Evolutionary conservation across 2,329 filamentous ascomycete species (phyloP).

Genomic region (Penicillium sp.): DNA sequence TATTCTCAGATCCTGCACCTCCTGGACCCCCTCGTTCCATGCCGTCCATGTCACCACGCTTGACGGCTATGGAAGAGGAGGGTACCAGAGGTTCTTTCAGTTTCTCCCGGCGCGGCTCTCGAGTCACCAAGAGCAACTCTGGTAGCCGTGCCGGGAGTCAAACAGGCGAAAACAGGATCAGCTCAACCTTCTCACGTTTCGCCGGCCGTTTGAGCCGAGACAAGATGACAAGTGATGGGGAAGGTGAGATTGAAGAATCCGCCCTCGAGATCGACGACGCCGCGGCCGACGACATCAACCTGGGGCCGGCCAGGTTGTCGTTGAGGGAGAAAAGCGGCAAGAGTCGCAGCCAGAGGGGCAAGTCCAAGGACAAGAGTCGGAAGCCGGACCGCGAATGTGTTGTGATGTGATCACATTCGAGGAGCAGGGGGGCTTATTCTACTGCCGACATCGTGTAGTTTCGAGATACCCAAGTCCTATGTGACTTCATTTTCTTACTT

Average conservation of each 20-base stretch:
- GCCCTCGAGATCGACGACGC: conserved; percentile 17
- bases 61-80: conserved; percentile 29
- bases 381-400: conserved; percentile 47
- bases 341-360: conserved; percentile 27
- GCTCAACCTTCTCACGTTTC: conserved; percentile 39
- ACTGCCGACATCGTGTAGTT: background rate
- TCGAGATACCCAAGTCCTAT: conserved; percentile 17
- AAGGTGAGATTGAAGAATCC: conserved; percentile 26
- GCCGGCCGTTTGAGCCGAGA: conserved; percentile 35
- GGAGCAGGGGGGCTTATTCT: background rate
- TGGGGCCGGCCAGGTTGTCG: conserved; percentile 18
- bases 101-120: conserved; percentile 34
- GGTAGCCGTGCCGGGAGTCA: conserved; percentile 40
- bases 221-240: conserved; percentile 31
- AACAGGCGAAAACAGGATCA: conserved; percentile 38
- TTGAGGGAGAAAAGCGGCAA: conserved; percentile 28
- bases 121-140: conserved; percentile 33
- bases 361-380: conserved; percentile 37
- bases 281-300: conserved; percentile 16
- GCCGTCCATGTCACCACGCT: conserved; percentile 28
- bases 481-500: background rate
- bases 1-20: conserved; percentile 27
- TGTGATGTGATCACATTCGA: conserved; percentile 13
- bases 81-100: conserved; percentile 19
- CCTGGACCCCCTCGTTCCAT: conserved; percentile 23